Base-by-base conservation (phyloP, 164 flowering plant genomes). In the Nymphaea thermarum region DNA sequence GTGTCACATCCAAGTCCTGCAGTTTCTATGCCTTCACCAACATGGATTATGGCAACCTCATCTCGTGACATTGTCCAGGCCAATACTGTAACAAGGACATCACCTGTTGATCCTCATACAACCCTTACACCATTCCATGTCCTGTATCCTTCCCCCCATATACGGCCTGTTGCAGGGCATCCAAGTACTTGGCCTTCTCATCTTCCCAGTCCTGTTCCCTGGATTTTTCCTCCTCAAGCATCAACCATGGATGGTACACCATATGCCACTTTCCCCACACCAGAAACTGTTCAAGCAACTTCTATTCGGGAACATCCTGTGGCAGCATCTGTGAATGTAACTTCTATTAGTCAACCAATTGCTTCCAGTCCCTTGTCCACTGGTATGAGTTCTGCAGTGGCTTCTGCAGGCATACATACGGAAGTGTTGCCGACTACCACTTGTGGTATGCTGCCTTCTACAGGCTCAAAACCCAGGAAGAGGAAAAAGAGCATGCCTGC, bases 41-140 rank as follows among this genome's bases (percentile, higher is more conserved):
- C 86, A 59, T 92, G 97, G 99, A 92, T 75, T 73, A 62, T 85
- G 53, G 64, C 92, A 65, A 81, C 87, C 2, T 84, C 96, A 7
- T 69, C 81, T 17, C 73, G 70, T 71, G 88, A 89, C 71, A 77
- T 75, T 15, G 63, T 82, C 65, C 86, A 80, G 61, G 70, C 87
- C 43, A 77, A 75, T 71, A 70, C 70, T 66, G 59, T 79, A 61
- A 75, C 81, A 4, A 80, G 85, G 80, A 82, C 82, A 44, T 66
- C 83, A 6, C 65, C 78, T 68, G 44, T 80, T 73, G 99, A 87
- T 74, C 78, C 77, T 76, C 81, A 80, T 73, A 87, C 76, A 65
- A 53, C 82, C 51, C 77, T 82, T 71, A 68, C 91, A 62, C 82
- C 90, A 17, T 66, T 89, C 74, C 88, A 82, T 80, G 36, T 25